Conservation (phyloP, 1,284 basidiomycete species). For the Chalciporus sp. region DNA sequence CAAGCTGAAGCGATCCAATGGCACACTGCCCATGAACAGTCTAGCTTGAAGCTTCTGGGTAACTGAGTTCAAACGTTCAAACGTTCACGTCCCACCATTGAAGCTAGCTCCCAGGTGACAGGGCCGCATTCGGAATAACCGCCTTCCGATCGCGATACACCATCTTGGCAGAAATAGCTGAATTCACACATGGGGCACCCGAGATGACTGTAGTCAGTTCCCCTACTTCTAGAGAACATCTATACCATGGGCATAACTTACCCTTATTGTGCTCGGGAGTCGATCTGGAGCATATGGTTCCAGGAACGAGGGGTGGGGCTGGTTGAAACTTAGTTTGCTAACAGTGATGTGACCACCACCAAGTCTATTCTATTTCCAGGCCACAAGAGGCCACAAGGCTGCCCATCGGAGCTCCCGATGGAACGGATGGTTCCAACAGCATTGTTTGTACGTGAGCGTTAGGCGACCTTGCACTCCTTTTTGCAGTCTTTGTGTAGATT, state of each 20-base stretch:
- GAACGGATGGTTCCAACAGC: not conserved
- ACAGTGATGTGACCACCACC: too few relatives aligned
- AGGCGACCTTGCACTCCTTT: not conserved
- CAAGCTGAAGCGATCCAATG: too few relatives aligned
- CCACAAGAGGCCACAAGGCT: not conserved
- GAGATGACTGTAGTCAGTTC: not conserved
- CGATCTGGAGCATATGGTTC: not conserved
- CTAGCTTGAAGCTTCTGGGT: too few relatives aligned
- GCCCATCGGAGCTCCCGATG: not conserved
- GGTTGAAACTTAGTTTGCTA: too few relatives aligned
- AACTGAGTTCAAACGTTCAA: too few relatives aligned
- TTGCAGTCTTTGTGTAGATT: not conserved
- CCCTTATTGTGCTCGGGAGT: not conserved
- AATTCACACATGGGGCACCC: not conserved
- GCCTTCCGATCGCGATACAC: too few relatives aligned
- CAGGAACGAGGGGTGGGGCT: not conserved
- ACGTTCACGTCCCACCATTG: too few relatives aligned
- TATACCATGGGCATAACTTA: not conserved
- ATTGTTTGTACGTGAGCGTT: slow-evolving; percentile 4
- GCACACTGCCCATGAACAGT: too few relatives aligned
- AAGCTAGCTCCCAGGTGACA: not conserved
- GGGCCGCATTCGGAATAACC: too few relatives aligned
- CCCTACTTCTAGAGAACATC: not conserved
- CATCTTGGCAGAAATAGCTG: not conserved
- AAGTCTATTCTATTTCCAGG: too few relatives aligned